Evolutionary conservation across 2,329 filamentous ascomycete genomes (phyloP), one percentile per base, ranked within the genome.

Genomic region (Colletotrichum horii): DNA sequence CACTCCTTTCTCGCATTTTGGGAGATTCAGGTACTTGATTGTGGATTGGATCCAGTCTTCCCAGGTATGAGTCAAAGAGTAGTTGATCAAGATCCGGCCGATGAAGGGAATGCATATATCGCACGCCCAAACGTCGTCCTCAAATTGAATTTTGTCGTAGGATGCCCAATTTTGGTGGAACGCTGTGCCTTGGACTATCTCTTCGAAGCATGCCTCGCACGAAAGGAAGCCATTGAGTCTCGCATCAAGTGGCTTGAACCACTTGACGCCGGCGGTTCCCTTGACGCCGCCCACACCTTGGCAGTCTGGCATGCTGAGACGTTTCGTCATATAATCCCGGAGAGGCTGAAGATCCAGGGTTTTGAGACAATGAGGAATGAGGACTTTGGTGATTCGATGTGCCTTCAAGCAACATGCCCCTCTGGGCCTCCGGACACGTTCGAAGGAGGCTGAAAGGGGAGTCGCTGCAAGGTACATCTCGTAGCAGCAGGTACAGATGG

Each of bases 401-500:
- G 84, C 64, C 64, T 81, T 60, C 80, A 87, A 78, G 48, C 80
- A 65, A 78, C 83, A 79, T 58, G 80, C 34, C 68, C 83, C 69
- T 70, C 79, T 36, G 70, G 80, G 62, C 75, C 77, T 70, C 6
- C 71, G 38, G 1, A 80, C 73, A 6, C 78, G 76, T 32, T 78
- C 71, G 43, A 88, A 88, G 0, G 80, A 69, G 0, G 66, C 22
- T 0, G 80, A 79, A 5, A 87, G 80, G 0, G 55, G 60, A 0
- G 84, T 85, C 0, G 69, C 26, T 26, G 80, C 74, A 15, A 88
- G 82, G 72, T 85, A 70, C 34, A 85, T 83, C 8, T 82, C 80
- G 38, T 87, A 84, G 76, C 87, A 89, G 26, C 81, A 79, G 3
- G 85, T 85, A 76, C 87, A 89, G 38, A 88, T 79, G 4, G 83